A percentile compares a stretch with the other conserved stretches of the same genome.
Evolutionary conservation across 164 flowering plant genomes (phyloP).

Genomic region (Tinospora cordifolia): DNA sequence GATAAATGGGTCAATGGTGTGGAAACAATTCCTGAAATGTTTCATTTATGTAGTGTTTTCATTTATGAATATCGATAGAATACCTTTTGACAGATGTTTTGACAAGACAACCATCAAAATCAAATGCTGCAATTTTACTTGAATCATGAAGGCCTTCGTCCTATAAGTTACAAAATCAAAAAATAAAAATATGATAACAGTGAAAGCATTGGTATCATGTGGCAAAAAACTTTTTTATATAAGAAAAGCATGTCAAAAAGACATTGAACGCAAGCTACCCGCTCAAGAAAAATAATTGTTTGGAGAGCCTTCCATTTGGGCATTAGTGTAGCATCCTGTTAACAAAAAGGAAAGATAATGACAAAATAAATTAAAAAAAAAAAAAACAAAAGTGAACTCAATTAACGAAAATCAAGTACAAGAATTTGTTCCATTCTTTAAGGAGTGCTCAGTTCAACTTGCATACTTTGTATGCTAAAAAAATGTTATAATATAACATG

Average conservation of each 20-base stretch:
- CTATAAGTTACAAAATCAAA: conserved; percentile 23
- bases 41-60: neutral
- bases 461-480: neutral
- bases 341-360: too few species aligned
- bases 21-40: too few species aligned
- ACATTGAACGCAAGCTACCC: conserved; percentile 38
- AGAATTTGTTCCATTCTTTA: too few species aligned
- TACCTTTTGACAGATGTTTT: conserved; percentile 77
- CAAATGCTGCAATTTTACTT: conserved; percentile 88
- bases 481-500: neutral
- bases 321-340: conserved; percentile 54
- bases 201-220: neutral
- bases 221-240: neutral
- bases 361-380: too few species aligned
- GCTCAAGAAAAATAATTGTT: conserved; percentile 79
- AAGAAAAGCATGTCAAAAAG: neutral
- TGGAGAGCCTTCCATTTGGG: conserved; percentile 92
- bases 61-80: neutral
- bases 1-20: neutral
- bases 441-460: neutral
- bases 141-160: conserved; percentile 78
- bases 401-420: neutral
- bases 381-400: neutral
- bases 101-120: conserved; percentile 96
- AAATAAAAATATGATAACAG: neutral